Evolutionary conservation across 129 eudicot genomes (phyloP).

Genomic region (Tagetes patula): DNA sequence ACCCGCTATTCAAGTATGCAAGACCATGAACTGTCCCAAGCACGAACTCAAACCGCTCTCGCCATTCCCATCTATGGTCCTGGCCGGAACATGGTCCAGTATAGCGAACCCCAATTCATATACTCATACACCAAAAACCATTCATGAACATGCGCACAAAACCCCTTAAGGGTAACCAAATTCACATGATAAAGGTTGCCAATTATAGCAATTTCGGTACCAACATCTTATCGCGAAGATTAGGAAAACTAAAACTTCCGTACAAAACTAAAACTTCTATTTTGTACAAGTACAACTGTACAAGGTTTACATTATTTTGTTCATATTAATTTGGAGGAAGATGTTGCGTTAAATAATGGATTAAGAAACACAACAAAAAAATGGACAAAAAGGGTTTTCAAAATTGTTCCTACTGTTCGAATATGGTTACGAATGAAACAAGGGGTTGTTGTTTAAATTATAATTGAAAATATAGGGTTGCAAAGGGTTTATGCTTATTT

Average conservation of each 20-base stretch:
- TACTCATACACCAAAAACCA: conserved; percentile 86
- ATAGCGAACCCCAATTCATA: conserved; percentile 84
- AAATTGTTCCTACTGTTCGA: too few relatives aligned
- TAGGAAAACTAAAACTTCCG: conserved; percentile 36
- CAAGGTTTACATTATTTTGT: too few relatives aligned
- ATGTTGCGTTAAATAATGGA: too few relatives aligned
- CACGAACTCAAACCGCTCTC: conserved; percentile 76
- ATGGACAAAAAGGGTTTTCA: too few relatives aligned
- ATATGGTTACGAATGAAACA: too few relatives aligned
- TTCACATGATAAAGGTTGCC: conserved; percentile 85
- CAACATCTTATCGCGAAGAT: conserved; percentile 57
- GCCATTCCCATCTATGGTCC: conserved; percentile 85
- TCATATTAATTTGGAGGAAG: too few relatives aligned
- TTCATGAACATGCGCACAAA: conserved; percentile 64
- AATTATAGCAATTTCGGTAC: conserved; percentile 75
- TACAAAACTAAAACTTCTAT: background rate
- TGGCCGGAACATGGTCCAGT: conserved; percentile 62
- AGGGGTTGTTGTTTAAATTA: too few relatives aligned
- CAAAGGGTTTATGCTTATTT: too few relatives aligned
- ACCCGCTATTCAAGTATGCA: conserved; percentile 77
- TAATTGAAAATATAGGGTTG: too few relatives aligned
- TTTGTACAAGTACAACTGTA: too few relatives aligned
- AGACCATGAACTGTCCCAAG: conserved; percentile 84
- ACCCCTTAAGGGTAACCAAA: conserved; percentile 76
- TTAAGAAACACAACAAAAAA: too few relatives aligned